phyloP scores from a whole-genome alignment of 2,329 filamentous ascomycete genomes.

The Rhynchosporium secalis region DNA sequence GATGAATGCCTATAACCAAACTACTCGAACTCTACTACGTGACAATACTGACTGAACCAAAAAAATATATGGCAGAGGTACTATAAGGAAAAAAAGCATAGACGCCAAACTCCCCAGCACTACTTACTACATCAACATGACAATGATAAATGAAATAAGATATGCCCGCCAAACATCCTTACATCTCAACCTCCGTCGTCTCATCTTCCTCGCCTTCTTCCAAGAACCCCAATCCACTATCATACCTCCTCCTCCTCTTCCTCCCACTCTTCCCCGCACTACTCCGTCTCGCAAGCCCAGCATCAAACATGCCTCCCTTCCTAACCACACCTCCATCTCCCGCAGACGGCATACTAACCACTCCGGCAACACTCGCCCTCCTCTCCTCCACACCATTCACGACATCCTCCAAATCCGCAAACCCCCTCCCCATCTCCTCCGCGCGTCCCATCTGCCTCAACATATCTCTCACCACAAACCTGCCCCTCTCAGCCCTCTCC shows the following conservation, averaged over 20 bases:
- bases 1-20: too few relatives aligned
- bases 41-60: neutral
- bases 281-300: conserved; percentile 28
- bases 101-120: neutral
- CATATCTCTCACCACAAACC: conserved; percentile 50
- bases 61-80: neutral
- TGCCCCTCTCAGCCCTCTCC: conserved; percentile 49
- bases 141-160: neutral
- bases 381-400: conserved; percentile 14
- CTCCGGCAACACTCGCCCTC: neutral
- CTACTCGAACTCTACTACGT: too few relatives aligned
- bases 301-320: conserved; percentile 31
- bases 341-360: neutral
- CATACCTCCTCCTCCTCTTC: conserved; percentile 51
- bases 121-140: neutral
- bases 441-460: conserved; percentile 53
- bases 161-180: neutral
- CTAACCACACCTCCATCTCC: conserved; percentile 18
- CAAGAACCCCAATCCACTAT: conserved; percentile 56
- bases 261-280: conserved; percentile 35
- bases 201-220: conserved; percentile 47
- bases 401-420: conserved; percentile 39
- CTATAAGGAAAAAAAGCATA: too few relatives aligned
- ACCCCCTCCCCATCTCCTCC: conserved; percentile 48
- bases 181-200: conserved; percentile 8